Evolutionary conservation across 805 yeast genomes (phyloP).

Genomic region (Starmerella riodocensis): DNA sequence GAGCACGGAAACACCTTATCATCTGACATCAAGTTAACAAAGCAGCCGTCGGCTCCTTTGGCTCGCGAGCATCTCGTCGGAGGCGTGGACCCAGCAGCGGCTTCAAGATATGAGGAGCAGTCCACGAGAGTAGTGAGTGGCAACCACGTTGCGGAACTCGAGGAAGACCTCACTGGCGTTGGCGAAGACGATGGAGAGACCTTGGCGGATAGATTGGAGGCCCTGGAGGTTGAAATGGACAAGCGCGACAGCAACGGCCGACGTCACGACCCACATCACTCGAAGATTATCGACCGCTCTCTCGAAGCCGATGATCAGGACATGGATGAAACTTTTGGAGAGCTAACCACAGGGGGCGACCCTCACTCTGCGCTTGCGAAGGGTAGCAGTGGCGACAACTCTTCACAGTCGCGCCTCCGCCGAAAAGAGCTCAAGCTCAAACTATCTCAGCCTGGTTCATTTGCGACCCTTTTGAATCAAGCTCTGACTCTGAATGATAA

Average conservation of each 20-base stretch:
- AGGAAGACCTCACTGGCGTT: conserved; percentile 19
- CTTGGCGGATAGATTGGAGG: conserved; percentile 31
- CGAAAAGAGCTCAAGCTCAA: conserved; percentile 29
- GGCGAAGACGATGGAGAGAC: conserved; percentile 24
- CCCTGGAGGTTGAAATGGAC: conserved; percentile 23
- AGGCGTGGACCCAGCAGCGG: conserved; percentile 36
- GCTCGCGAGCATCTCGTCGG: conserved; percentile 19
- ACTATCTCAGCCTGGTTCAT: conserved; percentile 53
- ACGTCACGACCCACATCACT: no score
- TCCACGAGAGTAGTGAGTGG: conserved; percentile 28
- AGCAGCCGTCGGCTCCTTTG: conserved; percentile 19
- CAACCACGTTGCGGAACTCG: conserved; percentile 25
- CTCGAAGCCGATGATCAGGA: no score
- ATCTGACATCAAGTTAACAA: conserved; percentile 7
- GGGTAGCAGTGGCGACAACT: conserved; percentile 23
- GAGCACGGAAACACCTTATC: conserved; percentile 23
- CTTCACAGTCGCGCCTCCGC: conserved; percentile 1
- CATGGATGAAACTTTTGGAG: no score
- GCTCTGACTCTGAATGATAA: conserved; percentile 81
- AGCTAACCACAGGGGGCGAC: no score
- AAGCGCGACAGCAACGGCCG: conserved; percentile 6
- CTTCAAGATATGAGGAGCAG: conserved; percentile 26
- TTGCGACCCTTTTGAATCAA: conserved; percentile 74
- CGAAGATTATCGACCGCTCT: no score
- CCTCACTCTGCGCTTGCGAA: no score